Conservation (phyloP, 768 basidiomycete genomes). For the Pleurotus tuber-regium region DNA sequence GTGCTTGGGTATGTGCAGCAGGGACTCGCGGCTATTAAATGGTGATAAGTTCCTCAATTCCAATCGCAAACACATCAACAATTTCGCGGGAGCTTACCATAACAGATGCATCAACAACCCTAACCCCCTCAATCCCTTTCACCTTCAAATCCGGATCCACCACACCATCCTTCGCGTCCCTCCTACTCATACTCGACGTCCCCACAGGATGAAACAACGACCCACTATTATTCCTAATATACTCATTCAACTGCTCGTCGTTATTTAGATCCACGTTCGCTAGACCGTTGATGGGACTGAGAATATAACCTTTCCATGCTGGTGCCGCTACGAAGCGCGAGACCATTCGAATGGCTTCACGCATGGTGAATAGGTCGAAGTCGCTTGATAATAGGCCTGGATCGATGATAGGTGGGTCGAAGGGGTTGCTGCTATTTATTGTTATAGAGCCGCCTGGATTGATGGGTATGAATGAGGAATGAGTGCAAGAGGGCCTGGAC, state of each 20-base stretch:
- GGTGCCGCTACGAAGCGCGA: slow-evolving; percentile 23
- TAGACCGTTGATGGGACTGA: slow-evolving; percentile 16
- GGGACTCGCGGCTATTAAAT: slow-evolving; percentile 22
- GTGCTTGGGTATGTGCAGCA: slow-evolving; percentile 26
- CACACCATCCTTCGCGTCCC: slow-evolving; percentile 25
- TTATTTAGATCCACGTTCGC: slow-evolving; percentile 20
- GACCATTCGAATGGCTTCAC: slow-evolving; percentile 23
- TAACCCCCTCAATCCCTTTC: slow-evolving; percentile 29
- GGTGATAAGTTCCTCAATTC: too few species aligned
- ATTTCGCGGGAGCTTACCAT: slow-evolving; percentile 32
- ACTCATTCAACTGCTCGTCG: slow-evolving; percentile 24
- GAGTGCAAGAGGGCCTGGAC: neutral
- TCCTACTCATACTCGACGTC: slow-evolving; percentile 28
- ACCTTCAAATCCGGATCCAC: slow-evolving; percentile 32
- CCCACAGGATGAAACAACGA: slow-evolving; percentile 26
- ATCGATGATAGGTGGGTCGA: slow-evolving; percentile 25
- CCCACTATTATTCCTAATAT: slow-evolving; percentile 18
- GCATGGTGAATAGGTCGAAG: slow-evolving; percentile 26
- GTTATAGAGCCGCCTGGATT: slow-evolving; percentile 23
- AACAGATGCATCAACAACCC: slow-evolving; percentile 38
- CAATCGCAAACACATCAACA: too few species aligned
- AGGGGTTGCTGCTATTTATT: slow-evolving; percentile 25
- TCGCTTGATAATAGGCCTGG: slow-evolving; percentile 17
- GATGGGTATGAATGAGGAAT: neutral
- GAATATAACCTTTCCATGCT: slow-evolving; percentile 27